phyloP scores from a whole-genome alignment of 208 protist species.

The Trypanosoma brucei region DNA sequence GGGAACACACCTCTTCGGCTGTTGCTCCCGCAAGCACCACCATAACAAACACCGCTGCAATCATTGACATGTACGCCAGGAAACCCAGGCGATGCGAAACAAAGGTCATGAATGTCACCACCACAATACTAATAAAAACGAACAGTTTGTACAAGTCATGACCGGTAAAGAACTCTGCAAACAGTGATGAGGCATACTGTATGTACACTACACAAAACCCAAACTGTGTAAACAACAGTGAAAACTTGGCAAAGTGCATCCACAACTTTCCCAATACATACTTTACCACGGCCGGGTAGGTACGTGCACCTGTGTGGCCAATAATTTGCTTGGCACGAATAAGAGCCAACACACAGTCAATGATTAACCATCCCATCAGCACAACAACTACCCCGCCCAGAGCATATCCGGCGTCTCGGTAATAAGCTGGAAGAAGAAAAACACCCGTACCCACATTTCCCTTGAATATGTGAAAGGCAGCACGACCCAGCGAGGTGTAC shows the following conservation, averaged over 20 bases:
- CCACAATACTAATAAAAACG: constrained; percentile 38
- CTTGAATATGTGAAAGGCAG: constrained; percentile 85
- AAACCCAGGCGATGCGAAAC: constrained; percentile 53
- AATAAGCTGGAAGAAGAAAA: constrained; percentile 75
- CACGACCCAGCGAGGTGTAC: constrained; percentile 42
- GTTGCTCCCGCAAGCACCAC: constrained; percentile 52
- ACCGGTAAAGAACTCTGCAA: constrained; percentile 39
- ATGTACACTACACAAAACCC: constrained; percentile 82
- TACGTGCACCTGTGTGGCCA: constrained; percentile 45
- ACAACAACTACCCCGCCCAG: constrained; percentile 35
- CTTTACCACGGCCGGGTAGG: constrained; percentile 72
- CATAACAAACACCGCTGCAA: constrained; percentile 53
- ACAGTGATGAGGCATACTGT: constrained; percentile 74
- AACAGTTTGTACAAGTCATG: constrained; percentile 36
- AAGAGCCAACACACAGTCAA: constrained; percentile 69
- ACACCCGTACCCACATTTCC: constrained; percentile 81
- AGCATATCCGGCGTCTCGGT: constrained; percentile 69
- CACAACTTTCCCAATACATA: constrained; percentile 55
- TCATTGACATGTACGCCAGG: constrained; percentile 56
- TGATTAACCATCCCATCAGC: constrained; percentile 59
- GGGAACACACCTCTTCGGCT: constrained; percentile 35
- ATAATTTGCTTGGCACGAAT: constrained; percentile 55
- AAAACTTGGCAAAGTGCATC: constrained; percentile 55
- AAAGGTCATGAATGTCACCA: constrained; percentile 72
- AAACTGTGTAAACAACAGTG: constrained; percentile 83